Evolutionary conservation across 306 rosid genomes (phyloP), one percentile per base, ranked within the genome.

Genomic region (Prunus mira): DNA sequence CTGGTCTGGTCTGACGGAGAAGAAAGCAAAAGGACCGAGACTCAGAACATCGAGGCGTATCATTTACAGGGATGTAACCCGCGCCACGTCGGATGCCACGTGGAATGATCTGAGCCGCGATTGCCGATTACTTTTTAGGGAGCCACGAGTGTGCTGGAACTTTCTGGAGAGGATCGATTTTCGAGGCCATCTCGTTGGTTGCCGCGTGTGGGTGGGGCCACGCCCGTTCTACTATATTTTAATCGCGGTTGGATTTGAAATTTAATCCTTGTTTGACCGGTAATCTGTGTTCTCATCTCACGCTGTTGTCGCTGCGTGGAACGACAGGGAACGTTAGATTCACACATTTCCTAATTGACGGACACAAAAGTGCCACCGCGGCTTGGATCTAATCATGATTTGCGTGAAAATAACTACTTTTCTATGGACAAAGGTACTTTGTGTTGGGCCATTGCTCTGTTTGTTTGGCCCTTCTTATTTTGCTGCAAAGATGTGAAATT

Each of bases 61-160:
- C 88, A 83, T 50, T 84, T 85, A 47, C 85, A 69, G 65, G 88
- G 87, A 76, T 14, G 72, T 64, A 72, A 86, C 11, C 3, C 0
- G 14, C 24, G 83, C 93, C 92, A 88, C 90, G 73, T 86, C 2
- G 79, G 86, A 83, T 15, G 11, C 79, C 86, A 88, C 88, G 91
- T 92, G 97, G 91, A 43, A 12, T 0, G 3, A 79, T 88, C 86
- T 6, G 54, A 51, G 28, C 87, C 89, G 84, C 83, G 47, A 0
- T 2, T 61, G 1, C 0, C 49, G 84, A 73, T 80, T 77, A 6
- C 67, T 49, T 22, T 65, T 41, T 69, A 71, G 28, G 54, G 55
- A 77, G 70, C 19, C 74, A 46, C 41, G 22, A 46, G 69, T 32
- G 22, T 57, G 61, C 55, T 41, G 65, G 95, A 89, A 89, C 64